phyloP scores from a whole-genome alignment of 306 rosid genomes.

The Arachis hypogaea region DNA sequence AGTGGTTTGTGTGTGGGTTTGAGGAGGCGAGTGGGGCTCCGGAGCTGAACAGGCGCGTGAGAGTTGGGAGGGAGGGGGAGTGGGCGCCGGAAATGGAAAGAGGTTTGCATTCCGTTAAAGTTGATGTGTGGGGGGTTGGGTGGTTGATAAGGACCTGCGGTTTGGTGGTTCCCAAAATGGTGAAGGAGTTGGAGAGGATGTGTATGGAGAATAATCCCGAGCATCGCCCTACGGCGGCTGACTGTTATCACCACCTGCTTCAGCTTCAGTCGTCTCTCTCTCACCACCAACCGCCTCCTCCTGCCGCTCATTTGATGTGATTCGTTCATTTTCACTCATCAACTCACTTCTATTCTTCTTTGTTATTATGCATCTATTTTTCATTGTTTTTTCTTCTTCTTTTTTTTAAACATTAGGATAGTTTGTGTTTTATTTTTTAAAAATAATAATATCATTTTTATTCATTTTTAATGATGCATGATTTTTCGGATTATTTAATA shows the following conservation, averaged over 20 bases:
- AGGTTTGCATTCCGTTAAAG: constrained; percentile 90
- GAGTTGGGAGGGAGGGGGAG: constrained; percentile 38
- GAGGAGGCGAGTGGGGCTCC: constrained; percentile 89
- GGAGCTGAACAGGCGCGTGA: constrained; percentile 55
- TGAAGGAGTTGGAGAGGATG: constrained; percentile 74
- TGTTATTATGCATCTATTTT: background rate
- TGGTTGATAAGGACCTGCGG: constrained; percentile 73
- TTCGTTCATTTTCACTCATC: background rate
- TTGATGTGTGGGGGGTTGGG: constrained; percentile 95
- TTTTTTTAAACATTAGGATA: too few relatives aligned
- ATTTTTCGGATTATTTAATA: too few relatives aligned
- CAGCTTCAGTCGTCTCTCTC: constrained; percentile 81
- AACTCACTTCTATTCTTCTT: too few relatives aligned
- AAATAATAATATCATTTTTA: too few relatives aligned
- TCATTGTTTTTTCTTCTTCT: too few relatives aligned
- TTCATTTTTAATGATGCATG: background rate
- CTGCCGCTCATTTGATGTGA: constrained; percentile 54
- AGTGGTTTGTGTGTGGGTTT: constrained; percentile 86
- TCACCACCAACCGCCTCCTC: constrained; percentile 44
- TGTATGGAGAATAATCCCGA: constrained; percentile 93
- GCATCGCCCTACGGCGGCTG: constrained; percentile 92
- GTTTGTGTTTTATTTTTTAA: too few relatives aligned
- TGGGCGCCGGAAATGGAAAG: constrained; percentile 94
- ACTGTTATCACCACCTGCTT: constrained; percentile 92
- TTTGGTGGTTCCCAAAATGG: constrained; percentile 72